Percentiles rank a stretch among this genome's conserved stretches.
These are phyloP conservation scores for Penicillium verrucosum DNA, from an alignment of 2,329 filamentous ascomycete species.

Conservation along the genomic window DNA sequence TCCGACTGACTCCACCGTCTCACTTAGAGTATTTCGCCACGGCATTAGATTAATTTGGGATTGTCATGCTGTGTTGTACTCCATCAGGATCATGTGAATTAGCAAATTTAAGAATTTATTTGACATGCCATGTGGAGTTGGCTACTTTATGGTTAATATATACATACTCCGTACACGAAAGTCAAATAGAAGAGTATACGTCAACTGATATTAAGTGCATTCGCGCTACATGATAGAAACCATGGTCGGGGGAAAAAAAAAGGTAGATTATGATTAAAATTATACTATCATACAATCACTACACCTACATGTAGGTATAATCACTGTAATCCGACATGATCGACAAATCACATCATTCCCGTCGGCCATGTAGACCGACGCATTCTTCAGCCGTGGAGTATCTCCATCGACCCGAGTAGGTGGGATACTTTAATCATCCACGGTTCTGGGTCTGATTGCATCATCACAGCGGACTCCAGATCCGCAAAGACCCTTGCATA, in stretches of 20 bases:
- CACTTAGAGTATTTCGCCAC: slow-evolving; percentile 20
- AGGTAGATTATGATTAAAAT: background rate
- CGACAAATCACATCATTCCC: background rate
- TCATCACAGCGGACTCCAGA: background rate
- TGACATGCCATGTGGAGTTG: background rate
- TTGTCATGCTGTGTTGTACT: background rate
- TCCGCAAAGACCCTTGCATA: slow-evolving; percentile 7
- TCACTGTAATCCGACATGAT: background rate
- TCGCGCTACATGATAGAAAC: background rate
- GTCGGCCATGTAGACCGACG: background rate
- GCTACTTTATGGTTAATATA: background rate
- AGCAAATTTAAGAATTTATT: background rate
- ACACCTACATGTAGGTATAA: background rate
- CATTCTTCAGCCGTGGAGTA: background rate
- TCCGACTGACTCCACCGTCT: slow-evolving; percentile 20
- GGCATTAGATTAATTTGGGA: background rate
- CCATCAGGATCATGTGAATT: background rate
- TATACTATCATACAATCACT: background rate
- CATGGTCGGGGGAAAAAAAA: background rate
- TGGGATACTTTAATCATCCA: background rate
- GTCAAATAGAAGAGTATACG: background rate
- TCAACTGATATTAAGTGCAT: background rate
- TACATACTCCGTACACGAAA: background rate
- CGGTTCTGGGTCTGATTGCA: background rate
- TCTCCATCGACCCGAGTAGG: background rate